Percentiles rank a stretch among this genome's conserved stretches.
phyloP scores from a whole-genome alignment of 176 grass and related monocot genomes.

The Bromus sterilis region DNA sequence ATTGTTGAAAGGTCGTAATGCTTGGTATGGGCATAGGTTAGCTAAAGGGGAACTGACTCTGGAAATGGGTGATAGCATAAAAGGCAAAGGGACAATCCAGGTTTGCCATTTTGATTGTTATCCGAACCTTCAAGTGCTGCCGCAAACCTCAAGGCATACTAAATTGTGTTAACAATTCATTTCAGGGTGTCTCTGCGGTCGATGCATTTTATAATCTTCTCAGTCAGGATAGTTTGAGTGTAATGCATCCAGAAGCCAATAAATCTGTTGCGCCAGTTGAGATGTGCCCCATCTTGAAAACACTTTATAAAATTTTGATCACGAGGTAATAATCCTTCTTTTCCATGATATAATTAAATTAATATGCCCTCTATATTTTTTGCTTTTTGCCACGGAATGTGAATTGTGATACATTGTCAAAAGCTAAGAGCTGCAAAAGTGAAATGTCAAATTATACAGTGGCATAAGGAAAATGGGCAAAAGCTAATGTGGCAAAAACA shows the following conservation, averaged over 20 bases:
- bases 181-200: conserved; percentile 95
- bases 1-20: conserved; percentile 89
- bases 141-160: not conserved
- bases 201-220: conserved; percentile 96
- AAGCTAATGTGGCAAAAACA: too few relatives aligned
- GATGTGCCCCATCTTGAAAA: conserved; percentile 94
- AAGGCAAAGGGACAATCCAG: conserved; percentile 99
- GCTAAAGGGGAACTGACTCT: conserved; percentile 88
- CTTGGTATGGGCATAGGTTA: conserved; percentile 92
- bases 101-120: conserved; percentile 32
- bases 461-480: too few relatives aligned
- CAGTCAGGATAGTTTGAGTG: conserved; percentile 85
- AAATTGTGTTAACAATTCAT: conserved; percentile 13
- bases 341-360: not conserved
- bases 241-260: conserved; percentile 91
- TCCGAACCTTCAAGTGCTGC: not conserved
- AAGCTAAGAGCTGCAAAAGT: too few relatives aligned
- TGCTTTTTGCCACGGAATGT: too few relatives aligned
- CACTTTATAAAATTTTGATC: conserved; percentile 94
- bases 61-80: conserved; percentile 98
- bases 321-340: conserved; percentile 44
- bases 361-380: too few relatives aligned
- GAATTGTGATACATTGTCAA: too few relatives aligned
- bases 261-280: conserved; percentile 81
- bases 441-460: too few relatives aligned